Percentiles rank a stretch among this genome's conserved stretches.
These are phyloP conservation scores for Citrus medica DNA, from an alignment of 345 rosid species.

Conservation along the genomic window DNA sequence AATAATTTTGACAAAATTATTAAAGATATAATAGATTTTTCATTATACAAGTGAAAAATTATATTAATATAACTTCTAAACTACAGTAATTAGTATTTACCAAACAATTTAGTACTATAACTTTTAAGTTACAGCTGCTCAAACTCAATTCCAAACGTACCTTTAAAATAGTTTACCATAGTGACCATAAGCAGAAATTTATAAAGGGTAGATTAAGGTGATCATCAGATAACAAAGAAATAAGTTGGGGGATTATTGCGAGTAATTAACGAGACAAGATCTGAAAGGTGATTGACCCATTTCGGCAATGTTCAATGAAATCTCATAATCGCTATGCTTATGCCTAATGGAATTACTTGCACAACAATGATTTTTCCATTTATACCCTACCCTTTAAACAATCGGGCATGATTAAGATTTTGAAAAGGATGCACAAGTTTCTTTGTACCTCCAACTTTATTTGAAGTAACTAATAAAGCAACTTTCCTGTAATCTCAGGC, in stretches of 20 bases:
- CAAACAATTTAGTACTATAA: no score
- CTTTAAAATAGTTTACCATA: not conserved
- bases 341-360: not conserved
- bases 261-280: not conserved
- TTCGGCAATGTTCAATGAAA: slow-evolving; percentile 5
- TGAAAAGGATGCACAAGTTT: no score
- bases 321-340: not conserved
- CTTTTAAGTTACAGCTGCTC: no score
- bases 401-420: not conserved
- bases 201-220: not conserved
- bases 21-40: no score
- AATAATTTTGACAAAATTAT: no score
- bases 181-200: not conserved
- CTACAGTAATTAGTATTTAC: no score
- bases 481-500: slow-evolving; percentile 3
- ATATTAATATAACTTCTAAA: no score
- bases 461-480: not conserved
- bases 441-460: not conserved
- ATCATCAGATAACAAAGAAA: not conserved
- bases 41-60: no score
- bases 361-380: not conserved
- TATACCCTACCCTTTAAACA: not conserved
- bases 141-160: no score
- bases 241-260: not conserved
- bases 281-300: not conserved